phyloP scores from a whole-genome alignment of 345 rosid genomes.

The Citrus unshiu region DNA sequence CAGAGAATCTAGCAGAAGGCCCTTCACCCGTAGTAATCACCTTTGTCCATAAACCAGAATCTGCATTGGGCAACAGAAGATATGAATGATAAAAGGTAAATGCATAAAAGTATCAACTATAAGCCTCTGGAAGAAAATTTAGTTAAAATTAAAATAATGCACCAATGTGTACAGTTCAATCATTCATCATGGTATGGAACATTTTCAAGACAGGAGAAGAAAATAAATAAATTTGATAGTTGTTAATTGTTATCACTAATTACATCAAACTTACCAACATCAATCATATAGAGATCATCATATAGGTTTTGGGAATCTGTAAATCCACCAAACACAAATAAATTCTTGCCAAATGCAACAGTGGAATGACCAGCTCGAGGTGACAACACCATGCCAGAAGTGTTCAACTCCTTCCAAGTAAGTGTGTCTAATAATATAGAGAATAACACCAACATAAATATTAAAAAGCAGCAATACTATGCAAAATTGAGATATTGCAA shows the following conservation, averaged over 20 bases:
- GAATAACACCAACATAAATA: slow-evolving; percentile 12
- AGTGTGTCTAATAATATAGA: slow-evolving; percentile 59
- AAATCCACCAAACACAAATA: slow-evolving; percentile 96
- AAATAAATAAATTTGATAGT: background rate
- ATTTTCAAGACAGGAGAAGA: background rate
- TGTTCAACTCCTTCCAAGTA: slow-evolving; percentile 76
- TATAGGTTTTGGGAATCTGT: slow-evolving; percentile 90
- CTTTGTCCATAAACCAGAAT: slow-evolving; percentile 77
- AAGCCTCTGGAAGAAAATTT: background rate
- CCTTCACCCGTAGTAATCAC: slow-evolving; percentile 66
- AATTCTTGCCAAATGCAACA: slow-evolving; percentile 75
- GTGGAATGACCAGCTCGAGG: slow-evolving; percentile 98
- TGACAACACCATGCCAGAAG: slow-evolving; percentile 72
- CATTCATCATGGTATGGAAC: background rate
- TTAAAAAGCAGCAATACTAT: slow-evolving; percentile 9
- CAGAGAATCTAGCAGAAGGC: slow-evolving; percentile 95
- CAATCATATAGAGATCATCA: slow-evolving; percentile 80
- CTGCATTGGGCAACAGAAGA: slow-evolving; percentile 35
- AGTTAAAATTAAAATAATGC: background rate
- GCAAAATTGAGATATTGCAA: slow-evolving; percentile 6
- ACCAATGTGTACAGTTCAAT: background rate
- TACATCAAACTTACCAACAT: slow-evolving; percentile 61
- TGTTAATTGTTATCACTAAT: slow-evolving; percentile 2
- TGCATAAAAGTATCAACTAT: background rate
- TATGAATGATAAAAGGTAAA: slow-evolving; percentile 2